These are phyloP conservation scores for Phyllosticta citrichinensis DNA, from an alignment of 2,329 filamentous ascomycete species.

Conservation along the genomic window DNA sequence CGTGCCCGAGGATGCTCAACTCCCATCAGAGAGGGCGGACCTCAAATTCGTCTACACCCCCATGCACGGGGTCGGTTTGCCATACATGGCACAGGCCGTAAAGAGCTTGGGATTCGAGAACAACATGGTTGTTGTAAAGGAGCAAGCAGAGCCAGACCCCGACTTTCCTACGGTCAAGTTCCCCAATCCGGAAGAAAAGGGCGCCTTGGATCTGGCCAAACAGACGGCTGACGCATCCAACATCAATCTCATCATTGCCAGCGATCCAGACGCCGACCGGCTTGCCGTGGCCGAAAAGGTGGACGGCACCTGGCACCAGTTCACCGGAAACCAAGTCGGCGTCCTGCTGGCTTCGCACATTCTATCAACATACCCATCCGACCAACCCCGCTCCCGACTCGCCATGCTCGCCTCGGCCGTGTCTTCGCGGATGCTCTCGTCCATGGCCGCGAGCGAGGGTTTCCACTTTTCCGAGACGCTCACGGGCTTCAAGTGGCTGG, in stretches of 20 bases:
- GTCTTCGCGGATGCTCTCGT: constrained; percentile 52
- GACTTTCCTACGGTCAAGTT: constrained; percentile 56
- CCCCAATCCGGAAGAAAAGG: constrained; percentile 56
- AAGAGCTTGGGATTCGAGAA: constrained; percentile 30
- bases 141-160: constrained; percentile 49
- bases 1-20: constrained; percentile 20
- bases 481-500: constrained; percentile 61
- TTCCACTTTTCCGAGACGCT: constrained; percentile 52
- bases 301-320: constrained; percentile 46
- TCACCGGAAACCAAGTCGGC: constrained; percentile 57
- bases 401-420: constrained; percentile 55
- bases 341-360: constrained; percentile 49
- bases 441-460: constrained; percentile 45
- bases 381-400: constrained; percentile 30
- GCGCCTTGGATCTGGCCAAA: constrained; percentile 51
- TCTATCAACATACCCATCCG: constrained; percentile 36
- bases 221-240: constrained; percentile 39
- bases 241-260: constrained; percentile 47
- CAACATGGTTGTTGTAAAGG: constrained; percentile 38
- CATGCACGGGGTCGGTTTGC: constrained; percentile 46
- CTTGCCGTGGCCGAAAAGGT: constrained; percentile 52
- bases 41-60: constrained; percentile 45
- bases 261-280: constrained; percentile 56
- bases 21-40: constrained; percentile 12
- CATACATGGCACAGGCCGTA: constrained; percentile 35